phyloP scores from a whole-genome alignment of 768 basidiomycete genomes.

The Russula ochroleuca region DNA sequence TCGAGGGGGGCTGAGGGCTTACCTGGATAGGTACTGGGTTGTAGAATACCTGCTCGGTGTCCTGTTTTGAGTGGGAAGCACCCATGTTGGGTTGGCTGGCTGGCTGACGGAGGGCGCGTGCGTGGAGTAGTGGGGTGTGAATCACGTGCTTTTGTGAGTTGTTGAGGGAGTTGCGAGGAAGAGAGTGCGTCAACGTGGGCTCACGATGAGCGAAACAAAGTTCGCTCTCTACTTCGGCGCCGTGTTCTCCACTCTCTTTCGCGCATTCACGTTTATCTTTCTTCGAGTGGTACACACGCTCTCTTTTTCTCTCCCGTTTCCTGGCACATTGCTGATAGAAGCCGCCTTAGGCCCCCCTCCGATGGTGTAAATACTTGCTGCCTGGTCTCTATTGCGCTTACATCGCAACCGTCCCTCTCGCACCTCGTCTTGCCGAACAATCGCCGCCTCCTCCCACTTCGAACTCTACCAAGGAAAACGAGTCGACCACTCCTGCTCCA shows the following conservation, averaged over 20 bases:
- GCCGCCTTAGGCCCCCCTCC: background rate
- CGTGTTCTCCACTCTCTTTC: conserved; percentile 38
- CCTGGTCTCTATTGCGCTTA: conserved; percentile 19
- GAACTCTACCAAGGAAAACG: conserved; percentile 1
- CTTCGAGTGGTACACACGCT: conserved; percentile 46
- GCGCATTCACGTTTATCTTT: conserved; percentile 45
- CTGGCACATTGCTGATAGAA: background rate
- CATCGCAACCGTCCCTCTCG: conserved; percentile 24
- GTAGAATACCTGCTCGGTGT: conserved; percentile 52
- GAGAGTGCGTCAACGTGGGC: background rate
- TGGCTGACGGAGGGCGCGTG: too few relatives aligned
- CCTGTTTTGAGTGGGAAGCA: conserved; percentile 59
- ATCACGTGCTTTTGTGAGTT: background rate
- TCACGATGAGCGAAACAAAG: conserved; percentile 1
- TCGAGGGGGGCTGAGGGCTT: conserved; percentile 1
- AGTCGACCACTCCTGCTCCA: background rate
- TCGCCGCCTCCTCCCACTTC: background rate
- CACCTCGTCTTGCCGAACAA: background rate
- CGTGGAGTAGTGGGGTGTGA: background rate
- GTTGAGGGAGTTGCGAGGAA: too few relatives aligned
- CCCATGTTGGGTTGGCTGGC: conserved; percentile 47
- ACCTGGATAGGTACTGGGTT: conserved; percentile 42
- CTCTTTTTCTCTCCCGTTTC: background rate
- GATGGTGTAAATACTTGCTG: conserved; percentile 36
- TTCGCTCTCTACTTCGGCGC: conserved; percentile 28